phyloP scores from a whole-genome alignment of 1,284 basidiomycete genomes.

The Rhizopogon hawkerae region DNA sequence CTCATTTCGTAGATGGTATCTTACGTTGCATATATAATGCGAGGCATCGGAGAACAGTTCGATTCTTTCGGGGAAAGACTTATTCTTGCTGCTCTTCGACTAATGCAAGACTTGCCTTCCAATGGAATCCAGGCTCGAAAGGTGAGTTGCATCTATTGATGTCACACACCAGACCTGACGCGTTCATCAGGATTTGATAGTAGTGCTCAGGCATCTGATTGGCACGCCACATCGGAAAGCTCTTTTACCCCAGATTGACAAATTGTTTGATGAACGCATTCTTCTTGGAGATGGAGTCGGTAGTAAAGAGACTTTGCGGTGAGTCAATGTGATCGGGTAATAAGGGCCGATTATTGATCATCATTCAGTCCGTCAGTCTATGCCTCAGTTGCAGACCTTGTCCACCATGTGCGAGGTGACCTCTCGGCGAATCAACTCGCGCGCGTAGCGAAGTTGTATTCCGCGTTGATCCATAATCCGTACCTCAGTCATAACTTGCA shows the following conservation, averaged over 20 bases:
- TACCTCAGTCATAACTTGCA: slow-evolving; percentile 78
- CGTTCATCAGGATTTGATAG: slow-evolving; percentile 72
- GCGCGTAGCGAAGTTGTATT: slow-evolving; percentile 79
- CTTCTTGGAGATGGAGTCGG: slow-evolving; percentile 78
- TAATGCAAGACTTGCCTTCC: slow-evolving; percentile 91
- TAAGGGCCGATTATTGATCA: slow-evolving; percentile 8
- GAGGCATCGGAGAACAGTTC: slow-evolving; percentile 62
- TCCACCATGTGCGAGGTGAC: slow-evolving; percentile 86
- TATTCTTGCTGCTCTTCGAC: slow-evolving; percentile 73
- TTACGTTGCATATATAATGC: slow-evolving; percentile 86
- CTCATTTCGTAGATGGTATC: slow-evolving; percentile 66
- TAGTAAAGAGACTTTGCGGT: slow-evolving; percentile 80
- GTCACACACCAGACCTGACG: slow-evolving; percentile 2
- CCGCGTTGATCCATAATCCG: slow-evolving; percentile 85
- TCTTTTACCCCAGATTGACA: slow-evolving; percentile 82
- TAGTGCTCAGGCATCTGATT: slow-evolving; percentile 89
- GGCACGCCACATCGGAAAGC: slow-evolving; percentile 75
- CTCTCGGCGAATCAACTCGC: slow-evolving; percentile 74
- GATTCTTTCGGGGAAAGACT: slow-evolving; percentile 78
- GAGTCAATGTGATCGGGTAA: slow-evolving; percentile 14
- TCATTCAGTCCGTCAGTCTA: slow-evolving; percentile 70
- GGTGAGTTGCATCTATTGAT: slow-evolving; percentile 30
- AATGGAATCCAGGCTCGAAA: slow-evolving; percentile 79
- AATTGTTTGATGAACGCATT: slow-evolving; percentile 87
- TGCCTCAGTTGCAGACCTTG: slow-evolving; percentile 86